Evolutionary conservation across 371 early-diverging fungal species (phyloP).

Genomic region (Dentiscutata heterogama): DNA sequence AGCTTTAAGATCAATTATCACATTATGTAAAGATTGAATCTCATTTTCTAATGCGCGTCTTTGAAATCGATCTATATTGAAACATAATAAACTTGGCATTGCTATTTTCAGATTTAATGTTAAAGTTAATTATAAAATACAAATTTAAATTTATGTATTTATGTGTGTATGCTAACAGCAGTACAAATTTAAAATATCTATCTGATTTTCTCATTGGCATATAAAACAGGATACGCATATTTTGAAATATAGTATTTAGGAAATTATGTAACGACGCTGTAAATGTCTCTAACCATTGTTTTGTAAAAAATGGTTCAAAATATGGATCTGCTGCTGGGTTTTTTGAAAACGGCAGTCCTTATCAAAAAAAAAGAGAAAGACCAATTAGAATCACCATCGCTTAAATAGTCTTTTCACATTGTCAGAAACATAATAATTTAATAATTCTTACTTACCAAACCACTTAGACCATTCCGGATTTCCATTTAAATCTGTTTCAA

Average conservation of each 20-base stretch:
- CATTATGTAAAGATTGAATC: slow-evolving; percentile 64
- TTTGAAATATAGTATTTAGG: slow-evolving; percentile 71
- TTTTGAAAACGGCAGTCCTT: slow-evolving; percentile 72
- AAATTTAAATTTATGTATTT: no score
- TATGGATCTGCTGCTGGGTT: slow-evolving; percentile 71
- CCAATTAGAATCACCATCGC: no score
- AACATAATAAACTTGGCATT: slow-evolving; percentile 68
- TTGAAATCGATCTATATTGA: slow-evolving; percentile 68
- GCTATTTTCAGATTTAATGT: slow-evolving; percentile 51
- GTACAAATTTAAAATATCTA: neutral
- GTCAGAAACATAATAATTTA: neutral
- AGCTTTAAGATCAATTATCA: slow-evolving; percentile 61
- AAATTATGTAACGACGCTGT: slow-evolving; percentile 73
- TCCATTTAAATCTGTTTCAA: slow-evolving; percentile 68
- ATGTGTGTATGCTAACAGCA: no score
- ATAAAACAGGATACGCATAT: slow-evolving; percentile 64
- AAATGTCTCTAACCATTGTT: slow-evolving; percentile 75
- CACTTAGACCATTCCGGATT: slow-evolving; percentile 74
- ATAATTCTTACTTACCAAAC: slow-evolving; percentile 58
- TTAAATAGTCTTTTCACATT: neutral
- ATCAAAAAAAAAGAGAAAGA: neutral
- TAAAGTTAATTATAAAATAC: no score
- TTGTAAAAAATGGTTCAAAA: slow-evolving; percentile 72
- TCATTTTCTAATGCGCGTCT: slow-evolving; percentile 52
- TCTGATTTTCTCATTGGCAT: neutral